Base-by-base conservation (phyloP, 2,329 filamentous ascomycete species). In the Trichophyton verrucosum region DNA sequence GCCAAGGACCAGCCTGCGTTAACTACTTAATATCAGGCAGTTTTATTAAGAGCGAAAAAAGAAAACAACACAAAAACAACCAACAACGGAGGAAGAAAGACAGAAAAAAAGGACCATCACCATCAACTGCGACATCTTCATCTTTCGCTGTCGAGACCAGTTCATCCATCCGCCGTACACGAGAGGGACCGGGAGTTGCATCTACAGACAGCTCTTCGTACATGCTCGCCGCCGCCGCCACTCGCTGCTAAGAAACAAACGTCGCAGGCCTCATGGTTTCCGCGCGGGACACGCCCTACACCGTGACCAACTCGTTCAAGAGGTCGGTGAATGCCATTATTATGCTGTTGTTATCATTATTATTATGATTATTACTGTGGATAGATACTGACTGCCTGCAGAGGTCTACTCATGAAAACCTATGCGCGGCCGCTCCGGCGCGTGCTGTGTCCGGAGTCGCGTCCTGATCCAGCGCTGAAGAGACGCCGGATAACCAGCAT, bases 251-350 rank as follows among this genome's bases (percentile, higher is more conserved):
- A 44, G 44, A 17, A 22, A 1, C 33, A 38, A 1, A 9, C 9
- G 8, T 13, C 33, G 49, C 22, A 27, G 49, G 22, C 49, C 49
- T 24, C 63, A 66, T 66, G 62, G 62, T 66, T 44, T 63, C 51
- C 55, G 62, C 58, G 61, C 70, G 69, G 71, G 74, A 75, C 69
- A 76, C 75, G 74, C 76, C 76, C 66, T 78, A 76, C 71, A 78
- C 76, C 66, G 76, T 78, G 67, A 78, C 76, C 66, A 78, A 78
- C 70, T 78, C 76, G 65, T 77, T 77, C 66, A 78, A 77, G 72
- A 74, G 76, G 76, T 77, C 22, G 46, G 66, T 66, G 53, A 27
- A 24, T 3, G 3, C 3, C 22, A 24, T 3, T 24, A 24, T 24
- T 56, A 42, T 30, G 20, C 55, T 57, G 8, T n/a, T 57, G 40